Evolutionary conservation across 331 rosid genomes (phyloP).

Genomic region (Quercus phellos): DNA sequence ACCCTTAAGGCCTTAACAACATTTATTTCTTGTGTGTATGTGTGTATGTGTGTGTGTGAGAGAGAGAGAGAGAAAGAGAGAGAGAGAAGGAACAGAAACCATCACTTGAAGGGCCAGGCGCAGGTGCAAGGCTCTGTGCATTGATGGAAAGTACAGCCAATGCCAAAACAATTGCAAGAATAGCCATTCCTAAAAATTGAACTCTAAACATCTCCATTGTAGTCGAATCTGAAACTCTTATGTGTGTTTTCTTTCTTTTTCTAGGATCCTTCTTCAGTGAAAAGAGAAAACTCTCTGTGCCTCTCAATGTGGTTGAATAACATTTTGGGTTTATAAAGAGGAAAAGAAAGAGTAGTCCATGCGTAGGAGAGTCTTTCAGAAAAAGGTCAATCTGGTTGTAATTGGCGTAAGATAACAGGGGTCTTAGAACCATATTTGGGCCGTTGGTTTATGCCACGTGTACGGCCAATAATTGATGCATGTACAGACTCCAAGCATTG

Average conservation of each 20-base stretch:
- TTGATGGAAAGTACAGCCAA: conserved; percentile 37
- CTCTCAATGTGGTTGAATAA: neutral
- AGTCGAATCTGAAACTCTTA: neutral
- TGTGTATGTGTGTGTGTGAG: neutral
- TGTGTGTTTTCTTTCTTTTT: no score
- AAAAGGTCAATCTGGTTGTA: conserved; percentile 34
- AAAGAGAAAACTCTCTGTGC: neutral
- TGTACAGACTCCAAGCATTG: conserved; percentile 30
- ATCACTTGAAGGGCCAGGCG: conserved; percentile 68
- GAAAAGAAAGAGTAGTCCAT: neutral
- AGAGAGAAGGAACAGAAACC: conserved; percentile 27
- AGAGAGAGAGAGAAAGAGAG: neutral
- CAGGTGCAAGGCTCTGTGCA: conserved; percentile 57
- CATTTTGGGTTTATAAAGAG: conserved; percentile 13
- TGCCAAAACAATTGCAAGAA: conserved; percentile 36
- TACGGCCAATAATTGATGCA: conserved; percentile 16
- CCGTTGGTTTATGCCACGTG: conserved; percentile 41
- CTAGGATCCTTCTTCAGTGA: neutral
- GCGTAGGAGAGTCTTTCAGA: conserved; percentile 25
- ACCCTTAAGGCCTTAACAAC: neutral
- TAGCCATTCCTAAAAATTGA: conserved; percentile 32
- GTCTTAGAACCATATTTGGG: neutral
- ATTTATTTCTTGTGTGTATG: neutral
- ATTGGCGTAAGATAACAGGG: neutral
- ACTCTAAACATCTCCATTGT: conserved; percentile 55